phyloP scores from a whole-genome alignment of 164 flowering plant species.

The Taxillus chinensis region DNA sequence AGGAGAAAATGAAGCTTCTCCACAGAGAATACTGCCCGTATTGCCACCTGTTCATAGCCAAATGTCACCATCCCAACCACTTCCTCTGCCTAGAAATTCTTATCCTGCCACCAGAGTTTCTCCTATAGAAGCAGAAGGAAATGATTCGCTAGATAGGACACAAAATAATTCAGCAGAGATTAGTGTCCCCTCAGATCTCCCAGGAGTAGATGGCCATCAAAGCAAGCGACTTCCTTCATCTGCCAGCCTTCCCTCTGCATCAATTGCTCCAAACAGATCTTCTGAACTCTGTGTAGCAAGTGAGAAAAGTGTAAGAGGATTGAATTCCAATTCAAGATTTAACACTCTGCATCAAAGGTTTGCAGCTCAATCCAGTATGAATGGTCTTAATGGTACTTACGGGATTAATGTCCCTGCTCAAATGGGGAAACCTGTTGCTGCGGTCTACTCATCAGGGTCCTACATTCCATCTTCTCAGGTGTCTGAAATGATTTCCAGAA shows the following conservation, averaged over 20 bases:
- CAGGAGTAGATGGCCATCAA: not conserved
- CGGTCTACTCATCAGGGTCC: constrained; percentile 10
- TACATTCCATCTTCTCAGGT: constrained; percentile 12
- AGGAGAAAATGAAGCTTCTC: not conserved
- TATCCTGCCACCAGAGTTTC: too few species aligned
- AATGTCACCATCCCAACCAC: too few species aligned
- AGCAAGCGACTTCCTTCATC: constrained; percentile 6
- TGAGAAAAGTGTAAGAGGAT: constrained; percentile 9
- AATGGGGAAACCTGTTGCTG: constrained; percentile 17
- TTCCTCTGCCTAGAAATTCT: too few species aligned
- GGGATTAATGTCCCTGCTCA: constrained; percentile 20
- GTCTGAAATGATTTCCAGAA: constrained; percentile 14
- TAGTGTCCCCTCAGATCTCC: not conserved
- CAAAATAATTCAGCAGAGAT: not conserved
- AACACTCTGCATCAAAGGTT: constrained; percentile 9
- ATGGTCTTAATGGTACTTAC: constrained; percentile 21
- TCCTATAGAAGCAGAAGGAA: too few species aligned
- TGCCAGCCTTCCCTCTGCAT: constrained; percentile 1
- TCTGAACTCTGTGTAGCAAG: constrained; percentile 9
- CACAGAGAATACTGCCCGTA: too few species aligned
- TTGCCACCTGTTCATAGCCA: too few species aligned
- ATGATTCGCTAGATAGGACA: too few species aligned
- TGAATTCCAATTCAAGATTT: constrained; percentile 5
- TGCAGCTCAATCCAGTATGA: constrained; percentile 15
- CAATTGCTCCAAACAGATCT: constrained; percentile 5